Evolutionary conservation across 202 grass and related monocot species (phyloP).

Genomic region (Panicum hallii): DNA sequence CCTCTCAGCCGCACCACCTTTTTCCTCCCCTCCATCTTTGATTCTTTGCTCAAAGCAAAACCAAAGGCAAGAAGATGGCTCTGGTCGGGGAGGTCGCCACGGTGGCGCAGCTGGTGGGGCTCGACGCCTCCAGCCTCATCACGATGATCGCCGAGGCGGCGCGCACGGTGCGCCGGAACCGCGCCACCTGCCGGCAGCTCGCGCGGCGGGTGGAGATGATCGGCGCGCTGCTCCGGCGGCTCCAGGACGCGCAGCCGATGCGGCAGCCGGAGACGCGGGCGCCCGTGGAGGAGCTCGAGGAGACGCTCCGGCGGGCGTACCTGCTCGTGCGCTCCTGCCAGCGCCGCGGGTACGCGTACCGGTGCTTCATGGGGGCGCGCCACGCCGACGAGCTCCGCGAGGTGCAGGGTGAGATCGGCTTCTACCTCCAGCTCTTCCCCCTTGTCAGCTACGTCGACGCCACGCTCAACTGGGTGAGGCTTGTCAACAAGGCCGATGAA

Average conservation of each 20-base stretch:
- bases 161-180: conserved; percentile 50
- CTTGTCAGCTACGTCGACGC: conserved; percentile 59
- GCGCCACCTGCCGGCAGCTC: conserved; percentile 51
- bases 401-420: conserved; percentile 62
- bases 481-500: neutral
- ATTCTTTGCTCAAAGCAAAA: neutral
- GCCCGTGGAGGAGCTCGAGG: conserved; percentile 66
- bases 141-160: conserved; percentile 59
- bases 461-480: conserved; percentile 43
- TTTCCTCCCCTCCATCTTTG: neutral
- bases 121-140: conserved; percentile 63
- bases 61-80: conserved; percentile 37
- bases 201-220: conserved; percentile 53
- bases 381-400: conserved; percentile 68
- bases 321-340: conserved; percentile 62
- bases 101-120: conserved; percentile 56
- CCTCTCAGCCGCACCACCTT: neutral
- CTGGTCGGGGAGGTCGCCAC: conserved; percentile 50
- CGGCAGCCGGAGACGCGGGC: conserved; percentile 51
- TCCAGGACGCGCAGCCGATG: conserved; percentile 53
- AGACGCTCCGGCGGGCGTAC: conserved; percentile 56
- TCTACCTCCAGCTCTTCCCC: conserved; percentile 64
- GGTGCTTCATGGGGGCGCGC: conserved; percentile 55
- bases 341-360: conserved; percentile 57
- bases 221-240: conserved; percentile 50